Evolutionary conservation across 2,329 filamentous ascomycete species (phyloP), one percentile per base, ranked within the genome.

Genomic region (Zymoseptoria brevis): DNA sequence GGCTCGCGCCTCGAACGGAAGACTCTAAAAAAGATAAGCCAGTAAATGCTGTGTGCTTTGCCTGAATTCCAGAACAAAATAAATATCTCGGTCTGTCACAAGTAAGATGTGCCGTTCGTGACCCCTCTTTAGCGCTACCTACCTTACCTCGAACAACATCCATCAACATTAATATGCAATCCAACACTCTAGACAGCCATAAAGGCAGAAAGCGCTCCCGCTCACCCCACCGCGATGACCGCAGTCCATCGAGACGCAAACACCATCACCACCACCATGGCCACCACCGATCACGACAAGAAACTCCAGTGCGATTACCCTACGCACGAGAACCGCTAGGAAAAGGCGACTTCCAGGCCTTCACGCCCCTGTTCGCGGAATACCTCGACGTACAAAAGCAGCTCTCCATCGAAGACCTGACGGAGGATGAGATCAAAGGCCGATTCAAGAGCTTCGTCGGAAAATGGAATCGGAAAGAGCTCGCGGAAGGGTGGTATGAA

Each of bases 401-500:
- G 48, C 81, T 88, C 49, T 76, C 87, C 56, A 76, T 95, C 1
- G 80, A 85, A 19, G 81, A 83, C 8, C 78, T 97, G 65, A 82
- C 85, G 58, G 86, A 90, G 63, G 81, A 83, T n/a, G 92, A 96
- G 72, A 75, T 86, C 0, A 87, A 81, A 64, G 91, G 92, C 1
- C 80, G 93, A 57, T 99, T 93, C 91, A 96, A 96, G 80, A 93
- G 90, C 72, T 99, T 97, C 69, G 73, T 93, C 11, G 80, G 83
- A 3, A 93, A 91, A 79, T 99, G 94, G 93, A 99, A 99, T 77
- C 83, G 85, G 68, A 87, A 86, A 70, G 89, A 93, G 75, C 79
- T 97, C 63, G 87, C 89, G 4, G 87, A 93, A 73, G 90, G 90
- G 53, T 99, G 93, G 93, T 99, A 97, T 75, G 90, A 95, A 70